Base-by-base conservation (phyloP, 352 stramenopile genomes). In the Phytophthora citrophthora region DNA sequence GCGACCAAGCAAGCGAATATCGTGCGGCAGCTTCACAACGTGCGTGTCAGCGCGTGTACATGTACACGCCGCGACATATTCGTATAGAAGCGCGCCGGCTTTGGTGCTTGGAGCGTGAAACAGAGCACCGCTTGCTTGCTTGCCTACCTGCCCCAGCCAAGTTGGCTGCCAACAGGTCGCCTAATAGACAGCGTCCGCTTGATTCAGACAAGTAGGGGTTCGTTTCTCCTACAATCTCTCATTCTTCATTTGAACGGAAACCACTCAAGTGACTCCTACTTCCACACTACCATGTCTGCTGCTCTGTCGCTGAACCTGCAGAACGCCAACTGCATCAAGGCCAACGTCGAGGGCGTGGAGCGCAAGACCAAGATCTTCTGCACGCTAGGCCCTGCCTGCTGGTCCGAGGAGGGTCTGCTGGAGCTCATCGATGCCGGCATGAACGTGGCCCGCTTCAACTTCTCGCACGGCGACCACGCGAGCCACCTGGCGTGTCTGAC, bases 371-470 rank as follows among this genome's bases (percentile, higher is more conserved):
- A 97, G 74, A 96, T 98, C 69, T 81, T 98, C 41, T 96, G 89
- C 61, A 97, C 92, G 16, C 74, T 98, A 29, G 92, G 92, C 26
- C 92, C 92, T 7, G 72, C 89, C 20, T 97, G 87, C 60, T 99
- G 96, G 96, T 91, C 90, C 18, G 93, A 99, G 34, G 90, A 97
- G 16, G 95, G 75, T 39, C 82, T 99, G 26, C 94, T 95, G 18
- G 64, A 95, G 52, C 76, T 93, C 39, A 90, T 93, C 47, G 85
- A 93, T 61, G 81, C 79, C 46, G 97, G 97, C 62, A 98, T 99
- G 94, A 97, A 96, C 65, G 88, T 99, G 13, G 98, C 98, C 67
- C 89, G 98, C 44, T 88, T 99, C 55, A 99, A 99, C 79, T 99
- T 99, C 79, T 99, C 95, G 40, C 98, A 99, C 79, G 98, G 97